Evolutionary conservation across 2,329 filamentous ascomycete genomes (phyloP).

Genomic region (Talaromyces sp.): DNA sequence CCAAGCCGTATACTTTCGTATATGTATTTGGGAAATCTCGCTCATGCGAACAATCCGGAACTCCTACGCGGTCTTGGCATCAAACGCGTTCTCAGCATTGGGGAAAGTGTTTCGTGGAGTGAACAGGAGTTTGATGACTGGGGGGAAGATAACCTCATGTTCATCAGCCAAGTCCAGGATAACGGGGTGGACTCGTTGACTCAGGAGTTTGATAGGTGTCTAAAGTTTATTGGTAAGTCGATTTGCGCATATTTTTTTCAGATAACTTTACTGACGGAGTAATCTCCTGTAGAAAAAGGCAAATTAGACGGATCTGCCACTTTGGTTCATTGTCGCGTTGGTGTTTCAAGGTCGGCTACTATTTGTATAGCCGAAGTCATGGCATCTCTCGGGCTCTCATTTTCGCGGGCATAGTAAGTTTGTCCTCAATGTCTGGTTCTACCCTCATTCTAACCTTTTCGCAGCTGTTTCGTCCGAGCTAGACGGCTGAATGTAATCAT

Average conservation of each 20-base stretch:
- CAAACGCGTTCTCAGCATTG: slow-evolving; percentile 80
- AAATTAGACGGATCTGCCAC: slow-evolving; percentile 73
- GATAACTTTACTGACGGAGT: neutral
- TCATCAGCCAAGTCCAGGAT: slow-evolving; percentile 83
- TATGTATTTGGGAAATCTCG: slow-evolving; percentile 92
- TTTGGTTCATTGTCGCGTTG: slow-evolving; percentile 91
- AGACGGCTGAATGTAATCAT: slow-evolving; percentile 95
- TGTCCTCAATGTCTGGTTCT: neutral
- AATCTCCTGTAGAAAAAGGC: slow-evolving; percentile 60
- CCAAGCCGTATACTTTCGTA: slow-evolving; percentile 86
- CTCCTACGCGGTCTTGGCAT: slow-evolving; percentile 76
- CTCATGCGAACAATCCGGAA: slow-evolving; percentile 89
- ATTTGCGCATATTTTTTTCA: neutral
- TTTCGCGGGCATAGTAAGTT: slow-evolving; percentile 77
- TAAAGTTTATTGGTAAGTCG: slow-evolving; percentile 83
- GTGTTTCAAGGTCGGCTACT: slow-evolving; percentile 89
- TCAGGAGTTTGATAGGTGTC: slow-evolving; percentile 74
- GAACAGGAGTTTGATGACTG: slow-evolving; percentile 64
- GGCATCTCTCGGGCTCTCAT: slow-evolving; percentile 70
- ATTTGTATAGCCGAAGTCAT: slow-evolving; percentile 99
- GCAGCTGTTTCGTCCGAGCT: slow-evolving; percentile 81
- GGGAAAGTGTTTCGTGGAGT: slow-evolving; percentile 78
- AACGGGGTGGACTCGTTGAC: slow-evolving; percentile 93
- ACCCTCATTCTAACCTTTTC: neutral
- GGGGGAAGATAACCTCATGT: slow-evolving; percentile 71